Base-by-base conservation (phyloP, 2,329 filamentous ascomycete genomes). In the Aspergillus pseudoglaucus region DNA sequence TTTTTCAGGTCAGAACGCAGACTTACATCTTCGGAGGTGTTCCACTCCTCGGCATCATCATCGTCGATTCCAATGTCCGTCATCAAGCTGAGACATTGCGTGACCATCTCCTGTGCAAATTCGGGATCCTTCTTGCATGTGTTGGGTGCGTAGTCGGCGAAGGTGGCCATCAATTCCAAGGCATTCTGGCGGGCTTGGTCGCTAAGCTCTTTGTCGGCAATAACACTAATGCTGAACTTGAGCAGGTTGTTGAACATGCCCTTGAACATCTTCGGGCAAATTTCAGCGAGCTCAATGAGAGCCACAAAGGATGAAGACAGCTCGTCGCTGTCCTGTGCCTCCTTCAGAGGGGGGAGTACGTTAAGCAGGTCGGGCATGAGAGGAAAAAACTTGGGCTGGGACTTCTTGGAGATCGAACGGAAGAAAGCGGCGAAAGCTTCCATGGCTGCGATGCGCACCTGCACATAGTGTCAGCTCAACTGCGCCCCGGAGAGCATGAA, bases 211-310 rank as follows among this genome's bases (percentile, higher is more conserved):
- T 97, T 97, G 67, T 98, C 91, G 61, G 94, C 88, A 58, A 98
- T 88, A 49, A 97, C 90, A 6, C 88, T 89, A 51, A 97, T 84
- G 66, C 86, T 91, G 71, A 98, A 96, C 59, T 88, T 84, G 45
- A 97, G 91, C 3, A 98, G 78, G 62, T 89, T 90, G 63, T 87
- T 85, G 74, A 98, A 98, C n/a, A 95, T 77, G 17, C 80, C 80
- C 72, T 93, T 95, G 75, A 98, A 98, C 90, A 97, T 97, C 72
- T 93, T 94, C 18, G 91, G 90, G 18, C 88, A 87, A n/a, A 86
- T 81, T 70, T 97, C 93, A 35, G 93, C 93, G 47, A 98, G 79
- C 56, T 97, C 93, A 60, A 98, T 96, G 42, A 98, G 79, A 20
- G 91, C 86, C 47, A 96, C 76, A 38, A 98, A 82, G 18, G 90